Base-by-base conservation (phyloP, 257 asterid species). In the Osmanthus fragrans region DNA sequence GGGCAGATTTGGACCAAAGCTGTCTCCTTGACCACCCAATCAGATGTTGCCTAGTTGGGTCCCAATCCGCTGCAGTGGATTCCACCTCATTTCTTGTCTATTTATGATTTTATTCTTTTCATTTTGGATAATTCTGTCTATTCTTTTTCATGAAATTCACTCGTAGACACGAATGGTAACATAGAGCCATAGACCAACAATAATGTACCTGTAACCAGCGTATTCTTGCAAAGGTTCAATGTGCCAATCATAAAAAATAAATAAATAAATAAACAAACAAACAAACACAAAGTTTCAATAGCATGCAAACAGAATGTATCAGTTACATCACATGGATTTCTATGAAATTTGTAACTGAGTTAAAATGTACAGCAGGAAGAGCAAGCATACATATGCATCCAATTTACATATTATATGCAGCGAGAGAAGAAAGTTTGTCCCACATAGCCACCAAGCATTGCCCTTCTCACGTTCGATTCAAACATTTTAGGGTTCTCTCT, bases 401-500 rank as follows among this genome's bases (percentile, higher is more conserved):
- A 86, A 84, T 82, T 83, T 88, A 87, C 83, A 89, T 75, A 65
- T 80, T 89, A 92, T 78, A 88, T 2, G 90, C 97, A 91, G 79
- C 96, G 96, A 18, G 94, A 82, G 81, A 91, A 91, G 87, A 82
- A 90, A 58, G 95, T 90, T 80, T 91, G 97, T 29, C 97, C 97
- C 18, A 94, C 96, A 70, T 90, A 91, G 9, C 98, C 98, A 84
- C 98, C 98, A 21, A 87, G 33, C 95, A 92, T 92, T 27, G 98
- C 97, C 85, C 97, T 87, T 86, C 92, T 88, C 72, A 92, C 98
- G 71, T 94, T 92, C 8, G 96, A 90, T 76, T 90, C 96, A 27
- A 95, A 95, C 92, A 89, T 71, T 81, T 87, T 93, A 0, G 98
- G 96, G 87, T 92, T 92, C 77, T 95, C 96, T 83, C 96, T 90